Evolutionary conservation across 2,329 filamentous ascomycete species (phyloP).

Genomic region (Tolypocladium inflatum): DNA sequence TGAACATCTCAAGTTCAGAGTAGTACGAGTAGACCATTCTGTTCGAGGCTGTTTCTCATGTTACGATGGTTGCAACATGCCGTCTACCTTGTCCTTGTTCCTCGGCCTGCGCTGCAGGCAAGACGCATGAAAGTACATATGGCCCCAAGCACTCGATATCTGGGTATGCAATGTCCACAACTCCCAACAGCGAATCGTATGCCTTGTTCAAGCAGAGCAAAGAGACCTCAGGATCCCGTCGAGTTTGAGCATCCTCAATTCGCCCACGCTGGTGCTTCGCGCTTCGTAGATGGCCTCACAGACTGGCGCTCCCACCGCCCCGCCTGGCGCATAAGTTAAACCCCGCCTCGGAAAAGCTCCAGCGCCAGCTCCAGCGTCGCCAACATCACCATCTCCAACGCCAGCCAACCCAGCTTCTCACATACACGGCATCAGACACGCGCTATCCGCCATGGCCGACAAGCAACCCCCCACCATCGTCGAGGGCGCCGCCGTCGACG

Average conservation of each 20-base stretch:
- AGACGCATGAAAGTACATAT: background rate
- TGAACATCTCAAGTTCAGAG: no score
- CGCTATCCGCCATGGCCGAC: conserved; percentile 39
- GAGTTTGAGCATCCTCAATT: background rate
- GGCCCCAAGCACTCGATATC: background rate
- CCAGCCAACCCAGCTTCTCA: background rate
- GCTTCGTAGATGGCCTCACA: background rate
- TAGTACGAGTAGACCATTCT: no score
- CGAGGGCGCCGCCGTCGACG: conserved; percentile 52
- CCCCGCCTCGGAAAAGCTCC: background rate
- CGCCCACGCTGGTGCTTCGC: background rate
- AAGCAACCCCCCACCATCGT: conserved; percentile 48
- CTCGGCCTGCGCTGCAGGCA: background rate
- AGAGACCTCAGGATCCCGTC: background rate
- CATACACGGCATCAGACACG: background rate
- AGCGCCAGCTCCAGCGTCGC: background rate
- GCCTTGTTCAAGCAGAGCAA: no score
- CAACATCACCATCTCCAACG: background rate
- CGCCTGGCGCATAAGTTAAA: background rate
- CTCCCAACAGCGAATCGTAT: no score
- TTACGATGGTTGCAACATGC: background rate
- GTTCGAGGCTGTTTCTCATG: background rate
- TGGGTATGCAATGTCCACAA: background rate
- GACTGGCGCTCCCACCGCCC: background rate
- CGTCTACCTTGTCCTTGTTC: background rate